Evolutionary conservation across 1,284 basidiomycete genomes (phyloP), one percentile per base, ranked within the genome.

Genomic region (Fomitopsis pinicola): DNA sequence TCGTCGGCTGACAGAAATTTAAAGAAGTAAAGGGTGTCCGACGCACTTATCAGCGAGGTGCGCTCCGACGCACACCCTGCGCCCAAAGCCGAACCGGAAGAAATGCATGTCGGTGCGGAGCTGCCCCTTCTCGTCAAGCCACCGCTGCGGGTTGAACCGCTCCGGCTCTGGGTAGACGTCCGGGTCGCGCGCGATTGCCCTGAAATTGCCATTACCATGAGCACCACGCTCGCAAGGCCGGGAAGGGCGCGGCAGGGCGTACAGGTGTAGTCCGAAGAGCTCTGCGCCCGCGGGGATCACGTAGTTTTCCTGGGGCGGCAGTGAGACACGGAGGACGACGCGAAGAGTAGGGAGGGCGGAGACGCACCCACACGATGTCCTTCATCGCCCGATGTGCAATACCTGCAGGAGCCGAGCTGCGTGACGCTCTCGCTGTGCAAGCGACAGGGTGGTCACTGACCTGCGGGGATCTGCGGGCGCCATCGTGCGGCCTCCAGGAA

Each of bases 401-500:
- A 0, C 84, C 82, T 82, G 38, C 12, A 7, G 6, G 17, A 36
- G 8, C 19, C 7, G 17, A 22, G n/a, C n/a, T 46, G 6, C 22
- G 22, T 22, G 22, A 22, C 22, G 22, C 22, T 22, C 22, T 22
- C 26, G 26, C 35, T 36, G 19, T 30, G 22, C n/a, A 45, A 12
- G 8, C 42, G 17, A 17, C 6, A 12, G n/a, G 40, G 26, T n/a
- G 7, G n/a, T 36, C 10, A 57, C 38, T 57, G 19, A 57, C 55
- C 55, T 42, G 33, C 38, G 48, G 28, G 4, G 82, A 80, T 17
- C 74, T 80, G 79, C 19, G 87, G 87, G 55, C 86, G 73, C 88
- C 88, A 90, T 33, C 88, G 76, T 54, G 82, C 83, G 0, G 79
- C 75, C 69, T 90, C 87, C 22, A 81, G 68, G 26, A 87, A 80